A percentile compares a stretch with the other conserved stretches of the same genome.
Evolutionary conservation across 169 alveolate species (phyloP).

Genomic region (Plasmodium gaboni): DNA sequence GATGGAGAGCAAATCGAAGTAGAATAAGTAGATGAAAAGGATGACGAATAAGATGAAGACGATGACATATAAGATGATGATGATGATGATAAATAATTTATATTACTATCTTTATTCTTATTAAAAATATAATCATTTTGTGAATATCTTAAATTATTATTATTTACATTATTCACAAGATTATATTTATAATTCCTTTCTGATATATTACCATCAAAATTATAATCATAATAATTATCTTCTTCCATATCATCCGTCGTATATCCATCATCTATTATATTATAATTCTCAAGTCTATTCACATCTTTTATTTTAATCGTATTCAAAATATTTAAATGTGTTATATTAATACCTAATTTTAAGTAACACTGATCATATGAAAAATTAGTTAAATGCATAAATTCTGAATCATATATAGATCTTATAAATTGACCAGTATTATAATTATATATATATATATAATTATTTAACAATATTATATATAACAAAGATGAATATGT

Average conservation of each 20-base stretch:
- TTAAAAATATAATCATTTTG: no score
- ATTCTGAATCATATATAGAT: slow-evolving; percentile 39
- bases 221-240: not conserved
- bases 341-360: slow-evolving; percentile 40
- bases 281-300: not conserved
- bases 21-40: not conserved
- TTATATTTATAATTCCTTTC: no score
- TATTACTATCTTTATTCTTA: not conserved
- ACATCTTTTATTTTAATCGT: not conserved
- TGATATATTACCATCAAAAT: not conserved
- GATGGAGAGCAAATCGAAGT: not conserved
- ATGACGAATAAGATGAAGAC: not conserved
- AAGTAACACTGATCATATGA: slow-evolving; percentile 20
- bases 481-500: slow-evolving; percentile 48
- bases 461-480: slow-evolving; percentile 28
- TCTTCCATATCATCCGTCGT: no score
- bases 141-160: no score
- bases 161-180: no score
- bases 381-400: not conserved
- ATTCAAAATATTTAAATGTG: slow-evolving; percentile 40
- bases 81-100: not conserved
- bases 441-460: slow-evolving; percentile 43
- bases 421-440: slow-evolving; percentile 38
- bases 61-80: not conserved
- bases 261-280: not conserved